Evolutionary conservation across 1,139 yeast species (phyloP).

Genomic region (Yamadazyma oceani): DNA sequence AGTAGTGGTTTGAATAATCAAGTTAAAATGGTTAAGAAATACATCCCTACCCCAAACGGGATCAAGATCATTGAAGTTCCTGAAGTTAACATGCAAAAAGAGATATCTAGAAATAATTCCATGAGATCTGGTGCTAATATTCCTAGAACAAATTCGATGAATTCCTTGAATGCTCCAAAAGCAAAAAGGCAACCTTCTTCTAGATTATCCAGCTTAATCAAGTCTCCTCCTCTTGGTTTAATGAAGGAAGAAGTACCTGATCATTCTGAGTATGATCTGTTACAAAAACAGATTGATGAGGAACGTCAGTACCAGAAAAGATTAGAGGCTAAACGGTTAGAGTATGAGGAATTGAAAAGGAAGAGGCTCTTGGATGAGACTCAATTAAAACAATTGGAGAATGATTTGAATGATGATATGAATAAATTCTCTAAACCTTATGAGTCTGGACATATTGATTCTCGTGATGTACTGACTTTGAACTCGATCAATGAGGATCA

Average conservation of each 20-base stretch:
- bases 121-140: constrained; percentile 34
- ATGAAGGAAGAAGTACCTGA: constrained; percentile 13
- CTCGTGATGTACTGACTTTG: not conserved
- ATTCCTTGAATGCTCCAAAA: constrained; percentile 11
- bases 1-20: constrained; percentile 4
- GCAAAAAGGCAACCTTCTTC: constrained; percentile 18
- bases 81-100: constrained; percentile 36
- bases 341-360: constrained; percentile 30
- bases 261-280: constrained; percentile 14
- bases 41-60: constrained; percentile 50
- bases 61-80: constrained; percentile 51
- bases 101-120: constrained; percentile 43
- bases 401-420: constrained; percentile 6
- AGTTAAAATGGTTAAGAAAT: constrained; percentile 46
- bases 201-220: constrained; percentile 18
- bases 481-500: constrained; percentile 2
- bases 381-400: constrained; percentile 17
- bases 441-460: not conserved
- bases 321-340: constrained; percentile 30
- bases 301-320: constrained; percentile 33
- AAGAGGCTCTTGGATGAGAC: constrained; percentile 22
- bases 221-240: constrained; percentile 11
- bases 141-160: constrained; percentile 26
- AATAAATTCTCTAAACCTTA: constrained; percentile 2
- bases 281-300: constrained; percentile 29